Evolutionary conservation across 495 filamentous ascomycete species (phyloP), one percentile per base, ranked within the genome.

Genomic region (Annulohypoxylon bovei): DNA sequence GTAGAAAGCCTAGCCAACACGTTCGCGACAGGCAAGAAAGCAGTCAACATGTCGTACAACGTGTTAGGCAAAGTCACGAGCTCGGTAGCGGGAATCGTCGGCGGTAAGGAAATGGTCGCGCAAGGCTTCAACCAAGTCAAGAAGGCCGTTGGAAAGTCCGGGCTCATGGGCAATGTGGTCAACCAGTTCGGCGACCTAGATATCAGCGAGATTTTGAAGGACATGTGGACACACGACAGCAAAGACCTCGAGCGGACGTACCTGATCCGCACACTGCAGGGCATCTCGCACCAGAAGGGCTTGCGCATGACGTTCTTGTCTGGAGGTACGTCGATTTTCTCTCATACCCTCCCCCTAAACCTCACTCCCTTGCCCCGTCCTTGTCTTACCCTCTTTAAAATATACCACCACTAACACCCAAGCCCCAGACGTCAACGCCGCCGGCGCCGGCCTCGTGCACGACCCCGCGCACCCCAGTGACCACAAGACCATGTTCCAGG

Each of bases 401-500:
- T 25, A 20, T n/a, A 32, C 23, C 1, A 64, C 18, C 28, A 30
- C 55, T 46, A 50, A 59, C n/a, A n/a, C 8, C 4, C 22, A 37
- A 68, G 20, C 9, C 32, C 2, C 32, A 87, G 91, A 93, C 71
- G 95, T 98, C 78, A 94, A 94, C 78, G 91, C 89, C 79, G 94
- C 91, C 72, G 95, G 95, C 67, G 95, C 96, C 12, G 95, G 95
- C 69, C 88, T 98, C 11, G 89, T 99, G 11, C 95, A 98, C 82
- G 96, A 99, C 81, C 96, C 96, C 0, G 82, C 89, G 20, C 92
- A 95, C 77, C 95, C 94, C 0, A 85, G 84, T 18, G 94, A 97
- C 81, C 94, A 99, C 84, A 99, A 99, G 81, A 98, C 95, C 11
- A 99, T 99, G 95, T 99, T 97, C 82, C 95, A 99, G 75, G 87